Conservation (phyloP, 805 yeast species). For the Spathaspora girioi region DNA sequence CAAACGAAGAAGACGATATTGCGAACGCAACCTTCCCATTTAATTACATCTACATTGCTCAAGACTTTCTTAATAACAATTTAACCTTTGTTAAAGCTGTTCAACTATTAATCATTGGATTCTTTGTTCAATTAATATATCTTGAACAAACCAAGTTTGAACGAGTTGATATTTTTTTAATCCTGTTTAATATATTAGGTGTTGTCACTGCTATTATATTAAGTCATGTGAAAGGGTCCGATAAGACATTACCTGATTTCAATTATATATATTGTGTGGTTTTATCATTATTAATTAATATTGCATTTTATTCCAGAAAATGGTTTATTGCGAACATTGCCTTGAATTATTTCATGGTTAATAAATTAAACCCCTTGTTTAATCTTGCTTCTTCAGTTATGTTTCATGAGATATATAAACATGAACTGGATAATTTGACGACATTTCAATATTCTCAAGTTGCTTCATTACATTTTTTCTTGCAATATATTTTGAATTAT, state of each 20-base stretch:
- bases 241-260: constrained; percentile 29
- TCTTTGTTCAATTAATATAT: constrained; percentile 28
- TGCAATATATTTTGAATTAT: constrained; percentile 20
- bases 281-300: constrained; percentile 25
- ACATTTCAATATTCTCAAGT: constrained; percentile 20
- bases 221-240: constrained; percentile 18
- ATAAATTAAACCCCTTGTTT: constrained; percentile 25
- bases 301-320: constrained; percentile 17
- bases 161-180: constrained; percentile 13
- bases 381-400: constrained; percentile 25
- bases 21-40: constrained; percentile 19
- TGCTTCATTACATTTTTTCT: constrained; percentile 18
- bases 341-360: constrained; percentile 32
- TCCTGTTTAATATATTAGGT: constrained; percentile 34
- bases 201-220: constrained; percentile 25
- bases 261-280: constrained; percentile 31
- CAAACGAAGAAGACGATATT: constrained; percentile 7
- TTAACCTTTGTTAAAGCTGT: constrained; percentile 26
- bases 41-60: constrained; percentile 25
- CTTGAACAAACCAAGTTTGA: constrained; percentile 15
- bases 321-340: constrained; percentile 31
- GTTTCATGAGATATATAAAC: constrained; percentile 30
- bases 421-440: constrained; percentile 13
- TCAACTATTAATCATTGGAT: constrained; percentile 28
- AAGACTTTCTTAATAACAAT: constrained; percentile 36